Conservation (phyloP, 169 alveolate genomes). For the Plasmodium yoelii region DNA sequence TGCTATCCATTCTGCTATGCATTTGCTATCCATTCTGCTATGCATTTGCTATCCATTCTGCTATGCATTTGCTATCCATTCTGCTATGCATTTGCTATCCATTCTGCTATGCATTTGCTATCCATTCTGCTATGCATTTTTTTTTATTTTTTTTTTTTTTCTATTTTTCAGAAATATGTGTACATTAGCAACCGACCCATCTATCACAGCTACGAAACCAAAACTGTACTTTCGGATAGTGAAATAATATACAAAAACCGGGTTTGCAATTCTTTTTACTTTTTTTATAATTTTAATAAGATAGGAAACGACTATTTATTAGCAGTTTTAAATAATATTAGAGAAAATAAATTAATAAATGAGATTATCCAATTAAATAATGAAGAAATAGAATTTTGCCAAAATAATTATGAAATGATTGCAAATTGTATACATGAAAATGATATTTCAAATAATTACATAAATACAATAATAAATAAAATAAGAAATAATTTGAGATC, state of each 20-base stretch:
- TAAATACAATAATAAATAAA: background rate
- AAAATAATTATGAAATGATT: background rate
- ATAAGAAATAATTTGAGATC: constrained; percentile 7
- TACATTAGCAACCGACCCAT: constrained; percentile 73
- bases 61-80: too few relatives aligned
- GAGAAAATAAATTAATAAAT: constrained; percentile 23
- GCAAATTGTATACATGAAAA: background rate
- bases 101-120: too few relatives aligned
- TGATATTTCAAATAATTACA: background rate
- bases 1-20: too few relatives aligned
- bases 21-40: too few relatives aligned
- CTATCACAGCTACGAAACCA: constrained; percentile 61
- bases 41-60: too few relatives aligned
- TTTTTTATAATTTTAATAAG: constrained; percentile 19
- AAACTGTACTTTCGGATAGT: constrained; percentile 72
- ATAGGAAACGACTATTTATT: constrained; percentile 10
- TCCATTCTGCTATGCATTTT: background rate
- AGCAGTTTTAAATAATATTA: constrained; percentile 2
- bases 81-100: too few relatives aligned
- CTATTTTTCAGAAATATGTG: constrained; percentile 38
- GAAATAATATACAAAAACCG: constrained; percentile 62
- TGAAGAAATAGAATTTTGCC: constrained; percentile 3
- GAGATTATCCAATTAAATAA: constrained; percentile 17
- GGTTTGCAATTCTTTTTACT: constrained; percentile 53
- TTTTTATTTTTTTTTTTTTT: constrained; percentile 12